Conservation (phyloP, 2,329 filamentous ascomycete species). For the Pyrenochaeta sp. region DNA sequence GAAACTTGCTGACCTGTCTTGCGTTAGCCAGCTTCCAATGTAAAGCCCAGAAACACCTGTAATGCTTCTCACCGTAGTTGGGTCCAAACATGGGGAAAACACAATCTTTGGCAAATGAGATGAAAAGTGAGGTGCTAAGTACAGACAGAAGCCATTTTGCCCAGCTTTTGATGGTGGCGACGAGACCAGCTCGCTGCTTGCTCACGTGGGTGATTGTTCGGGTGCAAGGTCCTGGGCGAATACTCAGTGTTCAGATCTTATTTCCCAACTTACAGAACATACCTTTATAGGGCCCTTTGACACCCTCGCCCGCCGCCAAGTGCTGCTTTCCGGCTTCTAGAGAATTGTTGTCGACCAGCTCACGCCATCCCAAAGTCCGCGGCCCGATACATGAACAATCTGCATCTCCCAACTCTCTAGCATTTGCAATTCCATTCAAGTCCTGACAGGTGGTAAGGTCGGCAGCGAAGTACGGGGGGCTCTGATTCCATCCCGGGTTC, state of each 20-base stretch:
- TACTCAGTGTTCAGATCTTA: constrained; percentile 12
- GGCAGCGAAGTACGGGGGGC: constrained; percentile 37
- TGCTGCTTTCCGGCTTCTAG: constrained; percentile 26
- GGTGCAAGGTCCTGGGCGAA: constrained; percentile 36
- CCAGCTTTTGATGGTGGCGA: constrained; percentile 22
- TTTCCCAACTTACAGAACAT: background rate
- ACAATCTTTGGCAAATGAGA: constrained; percentile 25
- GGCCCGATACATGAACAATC: constrained; percentile 21
- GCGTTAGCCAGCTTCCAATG: background rate
- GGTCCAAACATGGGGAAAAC: constrained; percentile 11
- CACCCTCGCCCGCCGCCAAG: constrained; percentile 29
- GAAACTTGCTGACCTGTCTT: background rate
- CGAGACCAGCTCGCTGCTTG: constrained; percentile 26
- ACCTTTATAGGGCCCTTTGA: constrained; percentile 32
- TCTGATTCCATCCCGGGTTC: constrained; percentile 41
- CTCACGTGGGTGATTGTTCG: constrained; percentile 27
- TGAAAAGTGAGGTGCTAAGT: constrained; percentile 30
- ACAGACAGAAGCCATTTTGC: constrained; percentile 33
- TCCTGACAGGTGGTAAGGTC: constrained; percentile 42
- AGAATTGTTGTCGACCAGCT: constrained; percentile 20
- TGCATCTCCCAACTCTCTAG: constrained; percentile 37
- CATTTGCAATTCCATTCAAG: constrained; percentile 40
- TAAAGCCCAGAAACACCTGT: background rate
- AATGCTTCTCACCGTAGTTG: too few species aligned
- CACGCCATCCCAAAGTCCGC: constrained; percentile 17